Percentiles rank a stretch among this genome's conserved stretches.
These are phyloP conservation scores for Ophiostoma sp. DNA, from an alignment of 2,329 filamentous ascomycete species.

Conservation along the genomic window DNA sequence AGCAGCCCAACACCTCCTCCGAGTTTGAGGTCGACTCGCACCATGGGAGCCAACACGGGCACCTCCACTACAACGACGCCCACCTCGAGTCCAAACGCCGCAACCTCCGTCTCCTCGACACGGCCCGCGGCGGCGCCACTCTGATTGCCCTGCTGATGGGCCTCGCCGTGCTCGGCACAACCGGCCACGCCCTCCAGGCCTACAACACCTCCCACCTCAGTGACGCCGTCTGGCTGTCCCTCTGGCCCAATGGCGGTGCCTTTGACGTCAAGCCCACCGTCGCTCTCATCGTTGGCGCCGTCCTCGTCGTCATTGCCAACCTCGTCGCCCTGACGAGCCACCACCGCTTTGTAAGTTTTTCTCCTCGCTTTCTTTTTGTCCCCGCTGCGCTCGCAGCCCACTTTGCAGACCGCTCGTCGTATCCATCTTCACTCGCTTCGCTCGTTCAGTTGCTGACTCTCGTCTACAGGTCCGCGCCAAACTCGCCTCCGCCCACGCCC, in stretches of 20 bases:
- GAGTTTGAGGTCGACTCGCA: slow-evolving; percentile 51
- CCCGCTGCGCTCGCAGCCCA: slow-evolving; percentile 45
- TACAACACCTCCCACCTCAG: slow-evolving; percentile 57
- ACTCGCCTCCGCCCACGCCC: slow-evolving; percentile 39
- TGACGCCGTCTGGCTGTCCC: slow-evolving; percentile 43
- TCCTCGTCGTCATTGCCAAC: slow-evolving; percentile 52
- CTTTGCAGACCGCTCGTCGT: too few species aligned
- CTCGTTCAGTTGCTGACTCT: too few species aligned
- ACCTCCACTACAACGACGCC: slow-evolving; percentile 35
- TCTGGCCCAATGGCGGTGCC: slow-evolving; percentile 54
- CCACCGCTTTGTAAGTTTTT: slow-evolving; percentile 49
- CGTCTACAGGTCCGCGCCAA: slow-evolving; percentile 44
- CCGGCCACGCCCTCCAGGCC: slow-evolving; percentile 54
- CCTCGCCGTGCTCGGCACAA: slow-evolving; percentile 55
- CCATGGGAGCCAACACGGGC: background rate
- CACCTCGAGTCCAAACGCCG: slow-evolving; percentile 43
- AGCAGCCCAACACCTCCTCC: slow-evolving; percentile 40
- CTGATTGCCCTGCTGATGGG: slow-evolving; percentile 52
- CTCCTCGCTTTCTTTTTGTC: slow-evolving; percentile 26
- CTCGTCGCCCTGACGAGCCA: slow-evolving; percentile 52
- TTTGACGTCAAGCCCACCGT: slow-evolving; percentile 59
- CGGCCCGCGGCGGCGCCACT: slow-evolving; percentile 49
- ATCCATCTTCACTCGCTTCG: background rate
- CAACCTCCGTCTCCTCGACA: slow-evolving; percentile 45
- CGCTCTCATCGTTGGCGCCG: slow-evolving; percentile 54